These are phyloP conservation scores for Claviceps paspali DNA, from an alignment of 2,329 filamentous ascomycete species.

Conservation along the genomic window DNA sequence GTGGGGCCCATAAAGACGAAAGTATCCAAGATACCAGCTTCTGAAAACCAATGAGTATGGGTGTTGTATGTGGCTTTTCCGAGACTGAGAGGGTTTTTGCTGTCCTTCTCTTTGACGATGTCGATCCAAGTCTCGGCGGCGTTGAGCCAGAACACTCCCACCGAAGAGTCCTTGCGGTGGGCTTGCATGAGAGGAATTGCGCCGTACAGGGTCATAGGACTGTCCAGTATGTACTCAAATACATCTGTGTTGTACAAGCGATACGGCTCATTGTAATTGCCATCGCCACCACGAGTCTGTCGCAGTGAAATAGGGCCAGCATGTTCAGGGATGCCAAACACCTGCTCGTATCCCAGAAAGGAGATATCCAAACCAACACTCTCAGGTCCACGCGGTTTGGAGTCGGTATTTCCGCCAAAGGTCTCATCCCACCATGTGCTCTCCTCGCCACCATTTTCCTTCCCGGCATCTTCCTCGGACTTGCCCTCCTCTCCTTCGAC, in stretches of 20 bases:
- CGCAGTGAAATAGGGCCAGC: slow-evolving; percentile 76
- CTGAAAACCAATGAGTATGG: slow-evolving; percentile 92
- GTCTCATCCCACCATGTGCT: slow-evolving; percentile 96
- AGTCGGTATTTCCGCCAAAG: slow-evolving; percentile 90
- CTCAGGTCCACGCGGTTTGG: slow-evolving; percentile 89
- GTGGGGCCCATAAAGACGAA: slow-evolving; percentile 90
- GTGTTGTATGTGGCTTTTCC: slow-evolving; percentile 58
- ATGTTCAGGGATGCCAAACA: slow-evolving; percentile 90
- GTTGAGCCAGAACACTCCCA: slow-evolving; percentile 96
- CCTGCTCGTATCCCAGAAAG: slow-evolving; percentile 81
- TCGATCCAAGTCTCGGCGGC: slow-evolving; percentile 96
- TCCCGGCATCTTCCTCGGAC: slow-evolving; percentile 26
- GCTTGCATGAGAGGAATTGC: slow-evolving; percentile 96
- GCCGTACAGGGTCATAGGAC: slow-evolving; percentile 97
- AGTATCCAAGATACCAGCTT: slow-evolving; percentile 75
- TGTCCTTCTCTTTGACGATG: slow-evolving; percentile 64
- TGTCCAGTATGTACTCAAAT: slow-evolving; percentile 94
- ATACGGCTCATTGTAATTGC: slow-evolving; percentile 79
- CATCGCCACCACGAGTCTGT: slow-evolving; percentile 76
- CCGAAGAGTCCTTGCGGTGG: slow-evolving; percentile 81
- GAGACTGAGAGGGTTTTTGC: slow-evolving; percentile 62
- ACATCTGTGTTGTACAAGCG: slow-evolving; percentile 92
- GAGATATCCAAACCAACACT: slow-evolving; percentile 82
- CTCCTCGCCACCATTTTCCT: slow-evolving; percentile 49
- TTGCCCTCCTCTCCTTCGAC: slow-evolving; percentile 39